Evolutionary conservation across 768 basidiomycete species (phyloP), one percentile per base, ranked within the genome.

Genomic region (Lepiota subincarnata): DNA sequence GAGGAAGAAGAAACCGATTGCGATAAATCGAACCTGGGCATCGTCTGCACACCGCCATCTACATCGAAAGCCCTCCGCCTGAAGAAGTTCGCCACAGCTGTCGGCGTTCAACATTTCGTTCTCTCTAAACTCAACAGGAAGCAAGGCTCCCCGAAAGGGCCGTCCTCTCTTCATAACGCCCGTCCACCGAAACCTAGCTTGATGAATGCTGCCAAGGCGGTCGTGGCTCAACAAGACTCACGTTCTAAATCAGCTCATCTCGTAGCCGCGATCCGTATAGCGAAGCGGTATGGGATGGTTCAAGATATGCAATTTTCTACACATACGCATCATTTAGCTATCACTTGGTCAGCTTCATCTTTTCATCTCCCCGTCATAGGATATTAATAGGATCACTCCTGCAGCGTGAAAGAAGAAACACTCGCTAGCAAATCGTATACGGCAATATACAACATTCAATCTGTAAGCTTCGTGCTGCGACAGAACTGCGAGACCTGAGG

Each of bases 361-460:
- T 28, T 19, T 24, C 6, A 10, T 2, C 6, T 10, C n/a, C 40
- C 3, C 8, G 36, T 10, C 19, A 5, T 16, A 31, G 24, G 24
- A 24, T 24, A 24, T 12, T 50, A 10, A 39, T 11, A 26, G n/a
- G 19, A 5, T 31, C 4, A 8, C 18, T 13, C 11, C 10, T 24
- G 10, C 39, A 50, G 49, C 18, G 36, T 50, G 6, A 50, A 50
- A 26, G 49, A 50, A 26, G 49, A 50, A 7, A 42, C 18, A 28
- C 41, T 41, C 14, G 22, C 39, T 26, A 41, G 4, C n/a, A 28
- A 24, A 16, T 40, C 49, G 1, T 50, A 24, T 22, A 40, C 49
- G 4, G 49, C 49, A 4, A 31, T 50, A 14, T 50, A 50, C 24
- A 26, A 40, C 12, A 40, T 50, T 6, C n/a, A 40, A 40, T 50